Conservation (phyloP, 257 asterid genomes). For the Gentiana dahurica region DNA sequence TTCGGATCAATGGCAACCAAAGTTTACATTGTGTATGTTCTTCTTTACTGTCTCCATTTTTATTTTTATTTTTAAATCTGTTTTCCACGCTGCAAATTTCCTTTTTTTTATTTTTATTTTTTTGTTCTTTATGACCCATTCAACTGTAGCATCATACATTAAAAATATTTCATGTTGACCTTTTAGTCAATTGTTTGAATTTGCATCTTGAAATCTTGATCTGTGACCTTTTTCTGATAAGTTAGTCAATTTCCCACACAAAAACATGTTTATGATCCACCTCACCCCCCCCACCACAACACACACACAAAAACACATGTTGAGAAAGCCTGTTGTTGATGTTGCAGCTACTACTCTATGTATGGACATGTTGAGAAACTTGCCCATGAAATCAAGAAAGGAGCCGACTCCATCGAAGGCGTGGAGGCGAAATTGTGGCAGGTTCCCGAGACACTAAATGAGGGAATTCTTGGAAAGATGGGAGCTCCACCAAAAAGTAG, state of each 20-base stretch:
- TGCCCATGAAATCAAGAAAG: constrained; percentile 62
- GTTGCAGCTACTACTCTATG: constrained; percentile 38
- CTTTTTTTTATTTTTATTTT: background rate
- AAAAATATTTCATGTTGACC: background rate
- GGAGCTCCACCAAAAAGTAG: constrained; percentile 33
- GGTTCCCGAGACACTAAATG: constrained; percentile 46
- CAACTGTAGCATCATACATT: too few relatives aligned
- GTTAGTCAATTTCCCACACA: too few relatives aligned
- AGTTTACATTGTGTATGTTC: constrained; percentile 52
- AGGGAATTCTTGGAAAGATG: constrained; percentile 37
- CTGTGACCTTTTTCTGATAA: background rate
- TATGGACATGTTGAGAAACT: constrained; percentile 67
- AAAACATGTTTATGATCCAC: too few relatives aligned
- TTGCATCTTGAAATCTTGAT: constrained; percentile 3
- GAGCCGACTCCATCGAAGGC: constrained; percentile 59
- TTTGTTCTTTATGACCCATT: background rate
- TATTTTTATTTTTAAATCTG: background rate
- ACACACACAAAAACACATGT: too few relatives aligned
- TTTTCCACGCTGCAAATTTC: background rate
- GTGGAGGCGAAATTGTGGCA: constrained; percentile 67
- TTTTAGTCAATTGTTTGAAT: background rate
- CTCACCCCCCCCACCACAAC: too few relatives aligned
- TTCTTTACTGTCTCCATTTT: constrained; percentile 3
- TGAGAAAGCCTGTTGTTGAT: too few relatives aligned
- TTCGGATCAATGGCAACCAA: constrained; percentile 45